A percentile compares a stretch with the other conserved stretches of the same genome.
phyloP scores from a whole-genome alignment of 1,139 yeast genomes.

The Kodamaea sp. region DNA sequence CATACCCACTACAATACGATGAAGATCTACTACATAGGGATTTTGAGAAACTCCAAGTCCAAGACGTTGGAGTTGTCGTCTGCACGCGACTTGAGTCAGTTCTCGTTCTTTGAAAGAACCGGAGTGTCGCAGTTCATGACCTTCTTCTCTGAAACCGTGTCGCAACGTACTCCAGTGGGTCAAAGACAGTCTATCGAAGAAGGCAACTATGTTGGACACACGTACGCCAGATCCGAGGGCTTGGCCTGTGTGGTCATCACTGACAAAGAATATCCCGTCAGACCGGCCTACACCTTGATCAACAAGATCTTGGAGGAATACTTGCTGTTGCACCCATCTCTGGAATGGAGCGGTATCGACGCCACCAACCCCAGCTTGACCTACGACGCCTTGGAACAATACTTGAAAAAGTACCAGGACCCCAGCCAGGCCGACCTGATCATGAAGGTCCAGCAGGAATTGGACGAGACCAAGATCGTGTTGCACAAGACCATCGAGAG shows the following conservation, averaged over 20 bases:
- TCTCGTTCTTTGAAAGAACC: conserved; percentile 82
- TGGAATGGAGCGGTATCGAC: conserved; percentile 62
- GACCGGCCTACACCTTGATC: conserved; percentile 94
- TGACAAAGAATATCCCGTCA: conserved; percentile 92
- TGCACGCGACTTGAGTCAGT: conserved; percentile 80
- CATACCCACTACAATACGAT: conserved; percentile 34
- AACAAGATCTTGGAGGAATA: conserved; percentile 93
- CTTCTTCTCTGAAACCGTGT: conserved; percentile 87
- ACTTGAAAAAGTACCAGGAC: conserved; percentile 86
- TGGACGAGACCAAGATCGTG: conserved; percentile 96
- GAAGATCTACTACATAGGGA: conserved; percentile 91
- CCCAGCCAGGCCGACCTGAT: conserved; percentile 96
- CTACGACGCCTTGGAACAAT: conserved; percentile 65
- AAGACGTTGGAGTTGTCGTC: conserved; percentile 77
- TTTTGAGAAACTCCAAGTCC: conserved; percentile 63
- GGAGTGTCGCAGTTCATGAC: conserved; percentile 89
- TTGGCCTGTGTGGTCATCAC: conserved; percentile 90
- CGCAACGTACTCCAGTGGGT: conserved; percentile 83
- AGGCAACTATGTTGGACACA: conserved; percentile 89
- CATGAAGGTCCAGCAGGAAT: conserved; percentile 95
- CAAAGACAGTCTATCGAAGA: conserved; percentile 96
- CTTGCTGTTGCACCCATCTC: conserved; percentile 75
- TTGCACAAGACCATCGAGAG: conserved; percentile 94
- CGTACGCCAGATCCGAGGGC: conserved; percentile 88
- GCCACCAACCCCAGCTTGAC: conserved; percentile 51